A percentile compares a stretch with the other conserved stretches of the same genome.
Evolutionary conservation across 2,329 filamentous ascomycete species (phyloP).

Genomic region (Colletotrichum horii): DNA sequence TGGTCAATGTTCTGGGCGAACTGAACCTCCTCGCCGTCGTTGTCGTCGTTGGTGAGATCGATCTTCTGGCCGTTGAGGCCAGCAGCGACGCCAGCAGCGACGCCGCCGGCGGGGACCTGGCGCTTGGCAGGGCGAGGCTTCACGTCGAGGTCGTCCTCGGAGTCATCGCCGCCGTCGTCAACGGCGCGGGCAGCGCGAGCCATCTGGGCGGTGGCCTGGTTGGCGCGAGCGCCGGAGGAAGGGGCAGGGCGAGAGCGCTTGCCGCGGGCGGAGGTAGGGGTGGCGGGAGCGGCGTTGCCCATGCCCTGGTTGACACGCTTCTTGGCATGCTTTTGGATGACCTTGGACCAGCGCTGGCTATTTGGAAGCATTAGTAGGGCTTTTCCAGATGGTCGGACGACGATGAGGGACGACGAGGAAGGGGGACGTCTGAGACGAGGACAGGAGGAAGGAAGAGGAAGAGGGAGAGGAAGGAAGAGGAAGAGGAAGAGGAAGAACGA

Average conservation of each 20-base stretch:
- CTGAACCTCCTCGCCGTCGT: neutral
- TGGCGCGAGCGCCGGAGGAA: neutral
- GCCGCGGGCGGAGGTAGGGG: neutral
- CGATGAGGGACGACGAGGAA: neutral
- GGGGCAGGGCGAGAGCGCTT: neutral
- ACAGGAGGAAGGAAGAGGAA: neutral
- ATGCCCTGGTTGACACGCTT: slow-evolving; percentile 24
- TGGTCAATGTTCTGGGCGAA: neutral
- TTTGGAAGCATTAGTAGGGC: neutral
- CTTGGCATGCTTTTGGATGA: slow-evolving; percentile 40
- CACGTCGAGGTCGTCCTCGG: neutral
- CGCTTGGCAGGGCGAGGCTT: slow-evolving; percentile 13
- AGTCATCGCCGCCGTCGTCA: slow-evolving; percentile 1
- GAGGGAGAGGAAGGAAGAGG: neutral
- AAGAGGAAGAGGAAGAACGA: too few species aligned
- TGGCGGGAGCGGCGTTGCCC: neutral
- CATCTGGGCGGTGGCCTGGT: slow-evolving; percentile 5
- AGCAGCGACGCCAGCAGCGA: neutral
- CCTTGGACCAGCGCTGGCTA: slow-evolving; percentile 45
- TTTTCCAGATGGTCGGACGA: neutral
- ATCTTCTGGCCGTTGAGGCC: neutral
- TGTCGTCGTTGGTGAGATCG: slow-evolving; percentile 13
- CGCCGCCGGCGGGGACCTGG: neutral
- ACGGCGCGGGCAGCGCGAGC: neutral
- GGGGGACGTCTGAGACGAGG: neutral